A percentile compares a stretch with the other conserved stretches of the same genome.
These are phyloP conservation scores for Zygotorulaspora chibaensis DNA, from an alignment of 805 yeast species.

Conservation along the genomic window DNA sequence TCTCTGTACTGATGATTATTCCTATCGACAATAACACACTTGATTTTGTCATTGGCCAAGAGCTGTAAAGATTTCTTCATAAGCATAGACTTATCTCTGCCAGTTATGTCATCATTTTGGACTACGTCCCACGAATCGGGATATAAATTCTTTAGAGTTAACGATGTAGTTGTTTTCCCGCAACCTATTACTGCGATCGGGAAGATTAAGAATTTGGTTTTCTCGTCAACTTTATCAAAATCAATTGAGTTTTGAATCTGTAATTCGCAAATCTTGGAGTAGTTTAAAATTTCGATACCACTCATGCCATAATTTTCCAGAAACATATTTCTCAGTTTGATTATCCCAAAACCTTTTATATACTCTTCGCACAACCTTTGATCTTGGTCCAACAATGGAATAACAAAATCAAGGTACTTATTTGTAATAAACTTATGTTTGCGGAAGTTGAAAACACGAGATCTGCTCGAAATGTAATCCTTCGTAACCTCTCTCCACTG, in stretches of 20 bases:
- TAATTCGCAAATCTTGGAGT: slow-evolving; percentile 38
- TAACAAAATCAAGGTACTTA: slow-evolving; percentile 65
- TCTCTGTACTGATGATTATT: slow-evolving; percentile 76
- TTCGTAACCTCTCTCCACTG: slow-evolving; percentile 86
- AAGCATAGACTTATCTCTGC: slow-evolving; percentile 45
- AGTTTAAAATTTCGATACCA: slow-evolving; percentile 55
- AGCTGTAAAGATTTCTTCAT: slow-evolving; percentile 44
- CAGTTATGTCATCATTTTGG: slow-evolving; percentile 73
- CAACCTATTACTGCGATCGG: slow-evolving; percentile 92
- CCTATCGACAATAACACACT: slow-evolving; percentile 70
- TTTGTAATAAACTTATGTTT: slow-evolving; percentile 59
- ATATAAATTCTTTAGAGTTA: slow-evolving; percentile 51
- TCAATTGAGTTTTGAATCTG: slow-evolving; percentile 39
- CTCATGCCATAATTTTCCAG: slow-evolving; percentile 48
- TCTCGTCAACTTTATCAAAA: slow-evolving; percentile 33
- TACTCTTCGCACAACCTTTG: slow-evolving; percentile 46
- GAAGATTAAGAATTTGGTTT: slow-evolving; percentile 57
- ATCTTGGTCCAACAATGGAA: slow-evolving; percentile 48
- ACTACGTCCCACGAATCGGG: slow-evolving; percentile 62
- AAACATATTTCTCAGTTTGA: slow-evolving; percentile 65
- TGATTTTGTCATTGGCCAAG: slow-evolving; percentile 33
- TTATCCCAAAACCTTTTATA: slow-evolving; percentile 61
- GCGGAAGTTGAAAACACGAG: slow-evolving; percentile 38
- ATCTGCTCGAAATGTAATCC: slow-evolving; percentile 40
- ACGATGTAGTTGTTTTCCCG: slow-evolving; percentile 84